Evolutionary conservation across 2,329 filamentous ascomycete genomes (phyloP).

Genomic region (Aspergillus tamarii): DNA sequence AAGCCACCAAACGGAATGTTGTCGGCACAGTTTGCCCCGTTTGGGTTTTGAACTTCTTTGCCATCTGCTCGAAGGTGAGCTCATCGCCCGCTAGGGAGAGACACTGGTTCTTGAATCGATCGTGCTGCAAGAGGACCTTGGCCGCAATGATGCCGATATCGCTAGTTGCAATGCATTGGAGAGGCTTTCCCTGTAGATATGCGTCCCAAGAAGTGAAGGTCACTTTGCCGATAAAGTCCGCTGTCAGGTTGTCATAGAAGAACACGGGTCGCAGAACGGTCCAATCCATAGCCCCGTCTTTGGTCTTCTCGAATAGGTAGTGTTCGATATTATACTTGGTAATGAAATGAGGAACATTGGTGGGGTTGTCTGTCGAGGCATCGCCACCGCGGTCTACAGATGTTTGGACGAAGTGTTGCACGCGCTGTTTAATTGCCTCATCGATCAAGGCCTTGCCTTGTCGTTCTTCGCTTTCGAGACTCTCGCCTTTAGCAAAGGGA

Average conservation of each 20-base stretch:
- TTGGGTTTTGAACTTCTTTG: constrained; percentile 49
- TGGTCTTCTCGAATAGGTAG: constrained; percentile 53
- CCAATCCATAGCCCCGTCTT: constrained; percentile 57
- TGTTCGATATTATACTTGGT: constrained; percentile 65
- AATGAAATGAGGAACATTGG: constrained; percentile 64
- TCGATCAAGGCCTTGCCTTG: constrained; percentile 65
- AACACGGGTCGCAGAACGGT: constrained; percentile 65
- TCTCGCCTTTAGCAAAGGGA: neutral
- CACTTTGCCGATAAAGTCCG: constrained; percentile 52
- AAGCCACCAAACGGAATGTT: constrained; percentile 46
- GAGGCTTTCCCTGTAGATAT: constrained; percentile 44
- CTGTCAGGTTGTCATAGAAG: constrained; percentile 63
- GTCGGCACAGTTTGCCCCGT: constrained; percentile 49
- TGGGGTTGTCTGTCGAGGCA: constrained; percentile 54
- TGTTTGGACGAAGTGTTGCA: constrained; percentile 66
- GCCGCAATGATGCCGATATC: constrained; percentile 59
- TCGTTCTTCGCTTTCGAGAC: constrained; percentile 44
- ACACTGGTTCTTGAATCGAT: constrained; percentile 42
- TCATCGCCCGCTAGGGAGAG: constrained; percentile 57
- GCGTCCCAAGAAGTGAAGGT: constrained; percentile 50
- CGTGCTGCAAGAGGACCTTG: constrained; percentile 50
- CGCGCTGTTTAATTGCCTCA: constrained; percentile 57
- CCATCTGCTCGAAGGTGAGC: constrained; percentile 51
- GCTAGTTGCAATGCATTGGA: constrained; percentile 48
- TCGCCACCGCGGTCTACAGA: constrained; percentile 67